Evolutionary conservation across 257 asterid species (phyloP).

Genomic region (Lavandula angustifolia): DNA sequence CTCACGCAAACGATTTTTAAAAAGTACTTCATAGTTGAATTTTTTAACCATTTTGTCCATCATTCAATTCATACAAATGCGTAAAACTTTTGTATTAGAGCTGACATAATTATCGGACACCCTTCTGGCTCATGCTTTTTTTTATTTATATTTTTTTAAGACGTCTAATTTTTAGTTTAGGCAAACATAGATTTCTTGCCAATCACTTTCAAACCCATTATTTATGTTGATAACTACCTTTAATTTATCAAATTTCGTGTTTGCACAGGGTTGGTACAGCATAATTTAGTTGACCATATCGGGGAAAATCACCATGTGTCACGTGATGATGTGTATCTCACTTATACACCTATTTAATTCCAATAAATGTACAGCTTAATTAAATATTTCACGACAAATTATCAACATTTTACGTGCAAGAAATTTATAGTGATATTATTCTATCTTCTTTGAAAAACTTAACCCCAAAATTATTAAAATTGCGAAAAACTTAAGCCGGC

Average conservation of each 20-base stretch:
- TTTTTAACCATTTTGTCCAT: constrained; percentile 3
- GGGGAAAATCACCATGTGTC: constrained; percentile 32
- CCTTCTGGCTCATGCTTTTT: too few relatives aligned
- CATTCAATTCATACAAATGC: constrained; percentile 25
- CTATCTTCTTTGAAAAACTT: constrained; percentile 13
- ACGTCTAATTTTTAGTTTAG: too few relatives aligned
- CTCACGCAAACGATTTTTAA: constrained; percentile 53
- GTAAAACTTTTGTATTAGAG: too few relatives aligned
- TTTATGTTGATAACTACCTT: too few relatives aligned
- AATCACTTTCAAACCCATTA: too few relatives aligned
- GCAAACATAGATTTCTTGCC: too few relatives aligned
- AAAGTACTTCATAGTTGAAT: constrained; percentile 29
- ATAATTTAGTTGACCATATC: constrained; percentile 3
- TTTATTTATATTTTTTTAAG: too few relatives aligned
- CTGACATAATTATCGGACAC: too few relatives aligned
- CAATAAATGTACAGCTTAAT: constrained; percentile 12
- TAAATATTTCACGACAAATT: constrained; percentile 23
- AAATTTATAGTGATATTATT: constrained; percentile 8
- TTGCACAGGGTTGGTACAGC: constrained; percentile 13
- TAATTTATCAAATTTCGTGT: too few relatives aligned
- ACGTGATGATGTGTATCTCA: constrained; percentile 13
- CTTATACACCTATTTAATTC: constrained; percentile 11
- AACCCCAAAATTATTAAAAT: neutral
- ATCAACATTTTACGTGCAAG: constrained; percentile 42
- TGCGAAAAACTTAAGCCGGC: constrained; percentile 21